A percentile compares a stretch with the other conserved stretches of the same genome.
These are phyloP conservation scores for Skeletonema grethae DNA, from an alignment of 108 stramenopile species.

Conservation along the genomic window DNA sequence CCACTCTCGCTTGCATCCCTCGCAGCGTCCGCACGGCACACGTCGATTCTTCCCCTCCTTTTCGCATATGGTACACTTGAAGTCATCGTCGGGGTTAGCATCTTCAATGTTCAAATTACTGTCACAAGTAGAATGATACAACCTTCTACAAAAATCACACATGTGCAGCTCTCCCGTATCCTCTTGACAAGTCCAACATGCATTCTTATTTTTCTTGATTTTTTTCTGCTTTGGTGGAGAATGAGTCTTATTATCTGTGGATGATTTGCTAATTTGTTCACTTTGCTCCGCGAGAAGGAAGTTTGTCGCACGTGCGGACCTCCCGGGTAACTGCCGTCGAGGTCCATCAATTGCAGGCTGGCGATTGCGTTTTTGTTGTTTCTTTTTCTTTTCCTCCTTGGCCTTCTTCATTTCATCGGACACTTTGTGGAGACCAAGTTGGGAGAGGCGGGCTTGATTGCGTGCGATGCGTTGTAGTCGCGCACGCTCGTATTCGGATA, in stretches of 20 bases:
- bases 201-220: slow-evolving; percentile 19
- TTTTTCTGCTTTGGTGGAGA: slow-evolving; percentile 6
- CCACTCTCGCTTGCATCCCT: slow-evolving; percentile 20
- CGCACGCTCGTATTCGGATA: slow-evolving; percentile 38
- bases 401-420: neutral
- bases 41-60: slow-evolving; percentile 18
- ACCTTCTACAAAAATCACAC: slow-evolving; percentile 13
- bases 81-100: slow-evolving; percentile 11
- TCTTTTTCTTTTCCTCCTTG: slow-evolving; percentile 11
- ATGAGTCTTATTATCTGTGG: neutral
- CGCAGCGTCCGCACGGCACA: slow-evolving; percentile 34
- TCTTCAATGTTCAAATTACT: neutral
- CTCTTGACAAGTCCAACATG: slow-evolving; percentile 17
- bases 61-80: slow-evolving; percentile 20
- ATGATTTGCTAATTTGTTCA: neutral
- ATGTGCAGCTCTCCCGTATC: slow-evolving; percentile 15
- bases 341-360: slow-evolving; percentile 15
- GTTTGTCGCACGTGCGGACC: slow-evolving; percentile 18
- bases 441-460: slow-evolving; percentile 35
- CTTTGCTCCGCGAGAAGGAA: neutral
- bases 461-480: slow-evolving; percentile 46
- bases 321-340: slow-evolving; percentile 28
- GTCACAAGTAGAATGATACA: slow-evolving; percentile 28
- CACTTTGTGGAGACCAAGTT: slow-evolving; percentile 17
- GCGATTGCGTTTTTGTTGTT: slow-evolving; percentile 14